phyloP scores from a whole-genome alignment of 2,329 filamentous ascomycete species.

The Lachnellula hyalina region DNA sequence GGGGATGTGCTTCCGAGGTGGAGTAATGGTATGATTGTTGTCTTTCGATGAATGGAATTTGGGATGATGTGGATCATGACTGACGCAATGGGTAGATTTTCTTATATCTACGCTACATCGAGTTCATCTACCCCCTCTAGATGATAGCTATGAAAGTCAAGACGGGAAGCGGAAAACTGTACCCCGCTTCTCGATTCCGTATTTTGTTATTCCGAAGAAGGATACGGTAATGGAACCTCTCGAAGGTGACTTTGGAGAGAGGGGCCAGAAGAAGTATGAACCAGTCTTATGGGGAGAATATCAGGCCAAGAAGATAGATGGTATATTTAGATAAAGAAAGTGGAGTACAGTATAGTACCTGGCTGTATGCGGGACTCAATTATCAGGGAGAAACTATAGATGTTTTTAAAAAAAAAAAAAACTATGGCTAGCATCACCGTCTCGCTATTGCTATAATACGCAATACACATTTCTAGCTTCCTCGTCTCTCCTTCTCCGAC shows the following conservation, averaged over 20 bases:
- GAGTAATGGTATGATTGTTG: constrained; percentile 9
- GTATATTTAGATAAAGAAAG: neutral
- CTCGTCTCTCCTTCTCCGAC: neutral
- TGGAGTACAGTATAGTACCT: neutral
- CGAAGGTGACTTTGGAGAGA: neutral
- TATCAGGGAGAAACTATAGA: too few species aligned
- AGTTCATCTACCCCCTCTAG: constrained; percentile 6
- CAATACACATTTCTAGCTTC: neutral
- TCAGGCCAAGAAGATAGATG: neutral
- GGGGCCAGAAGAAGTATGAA: neutral
- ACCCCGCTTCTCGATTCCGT: constrained; percentile 12
- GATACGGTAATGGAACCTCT: constrained; percentile 6
- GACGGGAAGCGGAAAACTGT: constrained; percentile 5
- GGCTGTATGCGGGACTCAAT: neutral
- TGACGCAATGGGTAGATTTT: constrained; percentile 30
- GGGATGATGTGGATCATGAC: constrained; percentile 31
- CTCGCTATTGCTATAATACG: neutral
- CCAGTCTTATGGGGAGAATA: neutral
- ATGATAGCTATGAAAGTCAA: constrained; percentile 1
- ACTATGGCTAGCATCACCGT: neutral
- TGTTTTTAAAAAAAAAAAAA: too few species aligned
- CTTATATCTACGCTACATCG: constrained; percentile 14
- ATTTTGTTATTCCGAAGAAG: constrained; percentile 8
- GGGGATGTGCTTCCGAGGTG: constrained; percentile 34
- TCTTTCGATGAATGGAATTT: constrained; percentile 30